Percentiles rank a stretch among this genome's conserved stretches.
Evolutionary conservation across 1,284 basidiomycete genomes (phyloP).

Genomic region (Fomes fomentarius): DNA sequence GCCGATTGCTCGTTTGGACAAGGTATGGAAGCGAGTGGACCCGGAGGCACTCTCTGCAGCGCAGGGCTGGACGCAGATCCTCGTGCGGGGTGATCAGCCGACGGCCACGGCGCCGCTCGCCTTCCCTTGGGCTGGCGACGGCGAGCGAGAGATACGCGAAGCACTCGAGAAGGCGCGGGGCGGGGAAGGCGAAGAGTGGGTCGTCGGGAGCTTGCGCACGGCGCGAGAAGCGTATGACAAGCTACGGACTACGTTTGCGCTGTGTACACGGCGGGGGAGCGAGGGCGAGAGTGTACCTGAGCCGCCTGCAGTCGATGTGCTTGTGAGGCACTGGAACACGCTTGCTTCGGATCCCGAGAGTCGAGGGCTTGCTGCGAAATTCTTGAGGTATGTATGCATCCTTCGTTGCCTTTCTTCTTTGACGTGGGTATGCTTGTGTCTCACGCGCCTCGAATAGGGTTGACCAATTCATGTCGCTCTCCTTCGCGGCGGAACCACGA

Average conservation of each 20-base stretch:
- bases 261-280: conserved; percentile 46
- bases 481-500: conserved; percentile 72
- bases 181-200: conserved; percentile 46
- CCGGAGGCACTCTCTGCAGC: conserved; percentile 55
- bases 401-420: conserved; percentile 28
- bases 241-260: conserved; percentile 52
- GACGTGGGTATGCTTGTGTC: conserved; percentile 2
- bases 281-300: conserved; percentile 34
- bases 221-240: conserved; percentile 53
- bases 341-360: conserved; percentile 44
- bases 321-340: conserved; percentile 59
- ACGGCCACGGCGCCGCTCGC: conserved; percentile 47
- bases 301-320: conserved; percentile 49
- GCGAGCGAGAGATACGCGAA: conserved; percentile 43
- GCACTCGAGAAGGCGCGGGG: conserved; percentile 46
- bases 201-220: conserved; percentile 43
- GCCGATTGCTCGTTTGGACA: conserved; percentile 74
- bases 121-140: conserved; percentile 73
- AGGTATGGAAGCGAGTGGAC: conserved; percentile 77
- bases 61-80: conserved; percentile 65
- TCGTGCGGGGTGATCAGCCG: conserved; percentile 39
- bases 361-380: conserved; percentile 54
- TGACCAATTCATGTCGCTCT: conserved; percentile 78
- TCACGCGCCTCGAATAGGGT: conserved; percentile 45
- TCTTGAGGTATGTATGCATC: conserved; percentile 56